Conservation (phyloP, 331 rosid genomes). For the Spiraea crenata region DNA sequence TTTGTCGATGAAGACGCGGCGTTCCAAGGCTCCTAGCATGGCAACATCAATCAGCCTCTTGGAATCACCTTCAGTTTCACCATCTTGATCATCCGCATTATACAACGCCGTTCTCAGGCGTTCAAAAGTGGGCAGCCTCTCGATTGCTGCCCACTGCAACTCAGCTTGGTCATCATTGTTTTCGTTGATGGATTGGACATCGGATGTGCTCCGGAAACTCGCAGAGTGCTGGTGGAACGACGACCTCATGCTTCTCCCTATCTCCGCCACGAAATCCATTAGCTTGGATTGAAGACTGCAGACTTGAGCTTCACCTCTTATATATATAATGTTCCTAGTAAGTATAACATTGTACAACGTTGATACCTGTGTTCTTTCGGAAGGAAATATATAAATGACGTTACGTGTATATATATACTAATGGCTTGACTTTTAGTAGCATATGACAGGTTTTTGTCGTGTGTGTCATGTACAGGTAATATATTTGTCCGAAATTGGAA, state of each 20-base stretch:
- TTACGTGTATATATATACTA: too few relatives aligned
- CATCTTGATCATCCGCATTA: background rate
- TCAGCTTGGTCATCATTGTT: slow-evolving; percentile 24
- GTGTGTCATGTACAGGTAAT: too few relatives aligned
- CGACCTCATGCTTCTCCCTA: slow-evolving; percentile 7
- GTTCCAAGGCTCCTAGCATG: slow-evolving; percentile 38
- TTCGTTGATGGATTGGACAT: slow-evolving; percentile 10
- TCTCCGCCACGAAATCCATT: slow-evolving; percentile 15
- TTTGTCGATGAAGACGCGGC: slow-evolving; percentile 26
- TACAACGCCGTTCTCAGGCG: slow-evolving; percentile 19
- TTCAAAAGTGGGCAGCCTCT: slow-evolving; percentile 31
- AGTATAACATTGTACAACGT: too few relatives aligned
- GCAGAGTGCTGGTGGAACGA: slow-evolving; percentile 11
- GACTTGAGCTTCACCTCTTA: background rate
- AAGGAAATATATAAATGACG: too few relatives aligned
- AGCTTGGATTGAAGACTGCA: background rate
- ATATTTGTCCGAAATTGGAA: too few relatives aligned
- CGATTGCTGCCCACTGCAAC: slow-evolving; percentile 39
- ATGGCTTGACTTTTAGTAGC: too few relatives aligned
- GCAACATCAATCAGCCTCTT: slow-evolving; percentile 32
- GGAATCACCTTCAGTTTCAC: background rate
- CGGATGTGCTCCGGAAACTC: slow-evolving; percentile 7
- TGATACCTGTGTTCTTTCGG: too few relatives aligned
- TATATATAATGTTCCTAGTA: too few relatives aligned
- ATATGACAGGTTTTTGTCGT: too few relatives aligned